Base-by-base conservation (phyloP, 2,329 filamentous ascomycete species). In the Grosmannia penicillata region DNA sequence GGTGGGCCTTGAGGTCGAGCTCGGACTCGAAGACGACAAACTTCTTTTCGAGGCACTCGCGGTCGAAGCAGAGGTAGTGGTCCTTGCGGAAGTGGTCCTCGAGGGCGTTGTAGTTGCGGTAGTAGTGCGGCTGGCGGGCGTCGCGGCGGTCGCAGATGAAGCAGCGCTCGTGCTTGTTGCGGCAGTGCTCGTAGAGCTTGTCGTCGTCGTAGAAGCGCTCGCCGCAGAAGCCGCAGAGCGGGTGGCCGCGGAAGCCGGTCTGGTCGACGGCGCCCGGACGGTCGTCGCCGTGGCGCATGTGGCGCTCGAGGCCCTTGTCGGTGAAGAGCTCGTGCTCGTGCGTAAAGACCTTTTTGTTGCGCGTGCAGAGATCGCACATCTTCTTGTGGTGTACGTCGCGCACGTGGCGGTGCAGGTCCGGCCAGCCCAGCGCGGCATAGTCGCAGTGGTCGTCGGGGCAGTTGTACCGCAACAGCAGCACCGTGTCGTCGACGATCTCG, bases 321-420 rank as follows among this genome's bases (percentile, higher is more conserved):
- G 82, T 80, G 56, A 95, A 96, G 1, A 98, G 69, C 45, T 93
- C 84, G 55, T 98, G 91, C 59, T 98, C 91, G 59, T 98, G 91
- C 1, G 91, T 95, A 51, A 98, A 98, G 25, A 95, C 86, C 54
- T 94, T 95, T 61, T 98, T 98, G 64, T 95, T 87, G 43, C 86
- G 69, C 7, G 87, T 72, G 59, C 87, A 95, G 10, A 94, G 67
- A 56, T 94, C 85, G 58, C 82, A 93, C 79, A 93, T 87, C 54
- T 82, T 78, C 61, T 89, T 93, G 46, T 78, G 70, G 62, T 98
- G 91, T 41, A 71, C 72, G 37, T 66, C 74, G 53, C 80, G 82
- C 40, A 95, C 89, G 65, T 98, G 85, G 49, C 86, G 63, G 48
- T 72, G 68, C 37, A 71, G 55, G 45, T 71, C 67, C 10, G 63